Conservation (phyloP, 2,329 filamentous ascomycete species). For the Coniochaeta sp. region DNA sequence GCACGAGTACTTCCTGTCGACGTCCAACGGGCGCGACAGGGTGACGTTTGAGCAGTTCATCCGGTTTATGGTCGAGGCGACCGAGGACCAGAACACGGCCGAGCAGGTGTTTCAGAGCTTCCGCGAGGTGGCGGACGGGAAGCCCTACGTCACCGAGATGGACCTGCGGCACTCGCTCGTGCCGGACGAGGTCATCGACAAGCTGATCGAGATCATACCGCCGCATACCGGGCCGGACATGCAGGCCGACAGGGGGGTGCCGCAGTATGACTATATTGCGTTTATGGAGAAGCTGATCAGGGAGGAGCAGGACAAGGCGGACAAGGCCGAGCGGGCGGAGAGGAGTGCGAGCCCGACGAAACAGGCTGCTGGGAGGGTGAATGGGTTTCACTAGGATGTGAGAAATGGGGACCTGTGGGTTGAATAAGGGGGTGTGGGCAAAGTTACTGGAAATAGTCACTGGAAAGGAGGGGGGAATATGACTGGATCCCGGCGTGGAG, state of each 20-base stretch:
- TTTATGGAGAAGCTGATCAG: slow-evolving; percentile 88
- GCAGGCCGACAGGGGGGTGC: slow-evolving; percentile 72
- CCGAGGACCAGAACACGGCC: slow-evolving; percentile 96
- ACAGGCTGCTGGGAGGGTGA: slow-evolving; percentile 18
- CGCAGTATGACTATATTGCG: slow-evolving; percentile 91
- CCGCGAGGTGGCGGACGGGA: slow-evolving; percentile 93
- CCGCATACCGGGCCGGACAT: slow-evolving; percentile 76
- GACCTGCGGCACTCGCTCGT: slow-evolving; percentile 92
- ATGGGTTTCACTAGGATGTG: slow-evolving; percentile 20
- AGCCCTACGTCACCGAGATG: slow-evolving; percentile 97
- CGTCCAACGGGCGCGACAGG: slow-evolving; percentile 68
- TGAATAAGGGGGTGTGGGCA: too few species aligned
- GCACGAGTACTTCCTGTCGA: slow-evolving; percentile 88
- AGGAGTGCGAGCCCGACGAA: slow-evolving; percentile 24
- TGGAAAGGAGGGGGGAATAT: too few species aligned
- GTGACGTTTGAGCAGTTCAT: slow-evolving; percentile 99
- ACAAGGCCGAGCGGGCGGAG: slow-evolving; percentile 13
- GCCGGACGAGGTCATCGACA: slow-evolving; percentile 93
- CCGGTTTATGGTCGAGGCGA: slow-evolving; percentile 98
- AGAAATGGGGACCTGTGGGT: too few species aligned
- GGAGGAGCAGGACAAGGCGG: slow-evolving; percentile 18
- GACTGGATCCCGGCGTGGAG: too few species aligned
- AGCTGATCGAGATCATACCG: slow-evolving; percentile 82
- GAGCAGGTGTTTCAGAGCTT: slow-evolving; percentile 99
- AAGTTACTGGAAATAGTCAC: too few species aligned